Evolutionary conservation across 306 rosid genomes (phyloP).

Genomic region (Prunus mira): DNA sequence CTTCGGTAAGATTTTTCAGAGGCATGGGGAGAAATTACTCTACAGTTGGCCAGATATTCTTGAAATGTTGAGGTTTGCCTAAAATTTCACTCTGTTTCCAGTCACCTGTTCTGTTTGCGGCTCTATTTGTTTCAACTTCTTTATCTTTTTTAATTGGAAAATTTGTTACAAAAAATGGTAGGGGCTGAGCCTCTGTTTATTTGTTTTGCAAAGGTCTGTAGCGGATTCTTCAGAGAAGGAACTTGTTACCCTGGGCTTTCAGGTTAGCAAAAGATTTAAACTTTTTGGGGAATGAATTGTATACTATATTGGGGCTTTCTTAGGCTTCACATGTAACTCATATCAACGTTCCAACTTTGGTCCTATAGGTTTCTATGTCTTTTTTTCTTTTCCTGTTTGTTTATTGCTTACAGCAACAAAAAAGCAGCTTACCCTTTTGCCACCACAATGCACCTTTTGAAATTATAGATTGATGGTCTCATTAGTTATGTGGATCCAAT

Average conservation of each 20-base stretch:
- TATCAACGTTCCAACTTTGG: no score
- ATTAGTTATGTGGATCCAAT: background rate
- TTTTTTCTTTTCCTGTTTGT: background rate
- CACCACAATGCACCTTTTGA: background rate
- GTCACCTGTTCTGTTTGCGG: slow-evolving; percentile 2
- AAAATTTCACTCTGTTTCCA: slow-evolving; percentile 14
- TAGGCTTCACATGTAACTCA: background rate
- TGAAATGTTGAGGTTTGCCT: slow-evolving; percentile 85
- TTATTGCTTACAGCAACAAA: background rate
- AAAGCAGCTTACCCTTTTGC: background rate
- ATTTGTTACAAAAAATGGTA: background rate
- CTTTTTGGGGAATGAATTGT: background rate
- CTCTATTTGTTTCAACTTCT: slow-evolving; percentile 27
- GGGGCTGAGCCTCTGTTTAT: background rate
- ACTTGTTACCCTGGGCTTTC: slow-evolving; percentile 88
- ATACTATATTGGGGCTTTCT: background rate
- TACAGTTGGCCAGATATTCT: slow-evolving; percentile 91
- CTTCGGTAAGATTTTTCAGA: slow-evolving; percentile 41
- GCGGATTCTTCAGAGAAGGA: slow-evolving; percentile 94
- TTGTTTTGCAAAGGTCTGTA: slow-evolving; percentile 55
- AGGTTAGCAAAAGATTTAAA: slow-evolving; percentile 52
- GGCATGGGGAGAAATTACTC: slow-evolving; percentile 85
- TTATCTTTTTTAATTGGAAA: background rate
- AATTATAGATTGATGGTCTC: background rate
- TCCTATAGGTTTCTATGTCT: background rate